Evolutionary conservation across 805 yeast species (phyloP), one percentile per base, ranked within the genome.

Genomic region (Sungouiozyma intestinalis): DNA sequence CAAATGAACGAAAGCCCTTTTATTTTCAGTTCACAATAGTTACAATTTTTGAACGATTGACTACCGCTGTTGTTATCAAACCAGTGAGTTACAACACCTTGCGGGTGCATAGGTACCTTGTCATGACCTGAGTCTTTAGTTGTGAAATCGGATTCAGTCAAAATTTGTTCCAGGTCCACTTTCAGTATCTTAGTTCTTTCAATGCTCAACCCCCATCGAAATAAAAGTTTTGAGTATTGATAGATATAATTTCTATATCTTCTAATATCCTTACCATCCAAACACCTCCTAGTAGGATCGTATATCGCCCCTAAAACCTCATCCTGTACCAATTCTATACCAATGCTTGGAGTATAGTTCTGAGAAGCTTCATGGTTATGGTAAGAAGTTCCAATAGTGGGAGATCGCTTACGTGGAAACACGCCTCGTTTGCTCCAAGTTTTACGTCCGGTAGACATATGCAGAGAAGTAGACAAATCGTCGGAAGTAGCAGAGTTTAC

Each of bases 201-300:
- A n/a, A 83, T 72, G 0, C 87, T 83, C 16, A 87, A 67, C 0
- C 92, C 94, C 97, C 97, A 90, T 29, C 73, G 61, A 53, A 74
- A 84, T 13, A 88, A 65, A 55, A 88, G 70, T 16, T 80, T 74
- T 0, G 96, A 87, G 58, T 90, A 88, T 49, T 79, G 81, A 16
- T 73, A 69, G 33, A 95, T 76, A 73, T 66, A 68, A 1, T 49
- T 47, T 32, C 55, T 47, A 36, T 52, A 67, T 55, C 51, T 57
- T 2, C 34, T 32, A 15, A 53, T 49, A 38, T 58, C 58, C 33
- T 44, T 40, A 20, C 51, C 40, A 44, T 57, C 53, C 40, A 61
- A 35, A 17, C 63, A 40, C 1, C 57, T 46, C 19, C 51, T 47
- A 13, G 34, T 27, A 13, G 49, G 47, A 16, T 50, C 45, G 11